Base-by-base conservation (phyloP, 1,139 yeast genomes). In the Nakaseomyces kungkrabaensis region DNA sequence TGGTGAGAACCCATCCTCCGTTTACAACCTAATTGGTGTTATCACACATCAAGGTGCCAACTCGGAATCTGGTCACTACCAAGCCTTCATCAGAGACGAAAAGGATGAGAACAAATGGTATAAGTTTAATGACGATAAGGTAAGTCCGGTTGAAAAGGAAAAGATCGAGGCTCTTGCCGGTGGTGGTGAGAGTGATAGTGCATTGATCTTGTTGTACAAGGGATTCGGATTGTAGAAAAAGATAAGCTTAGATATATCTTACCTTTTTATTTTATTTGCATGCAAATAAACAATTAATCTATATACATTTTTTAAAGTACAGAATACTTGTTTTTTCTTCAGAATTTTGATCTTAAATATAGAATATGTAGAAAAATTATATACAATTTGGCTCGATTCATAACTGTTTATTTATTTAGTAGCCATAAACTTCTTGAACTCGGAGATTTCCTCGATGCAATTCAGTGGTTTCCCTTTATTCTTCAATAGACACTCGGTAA, bases 21-120 rank as follows among this genome's bases (percentile, higher is more conserved):
- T 92, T 38, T 92, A 92, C 65, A 89, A 88, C 58, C 77, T 94
- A 56, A 73, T 74, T 48, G 92, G 96, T 0, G 79, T 92, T 29
- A 80, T 92, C 52, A 89, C 97, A 2, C 99, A 92, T 69, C 85
- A 84, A 61, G 99, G 99, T 45, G 84, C 96, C 4, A 82, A 90
- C 47, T 97, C 98, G 0, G 97, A 94, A 67, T 85, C 96, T 38
- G 99, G 99, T 4, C 99, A 92, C 68, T 92, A 94, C 67, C 97
- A 89, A 69, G 82, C 95, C 26, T 92, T 86, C 70, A 84, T 85
- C 31, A 81, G 78, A 59, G 90, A 87, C 66, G 78, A 77, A 49
- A 70, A 71, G 45, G 94, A 83, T 62, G 88, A 85, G 41, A 79
- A 82, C 43, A 76, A 75, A 58, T 92, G 99, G 99, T 92, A 87